Conservation (phyloP, 805 yeast genomes). For the Metschnikowia gruessii region DNA sequence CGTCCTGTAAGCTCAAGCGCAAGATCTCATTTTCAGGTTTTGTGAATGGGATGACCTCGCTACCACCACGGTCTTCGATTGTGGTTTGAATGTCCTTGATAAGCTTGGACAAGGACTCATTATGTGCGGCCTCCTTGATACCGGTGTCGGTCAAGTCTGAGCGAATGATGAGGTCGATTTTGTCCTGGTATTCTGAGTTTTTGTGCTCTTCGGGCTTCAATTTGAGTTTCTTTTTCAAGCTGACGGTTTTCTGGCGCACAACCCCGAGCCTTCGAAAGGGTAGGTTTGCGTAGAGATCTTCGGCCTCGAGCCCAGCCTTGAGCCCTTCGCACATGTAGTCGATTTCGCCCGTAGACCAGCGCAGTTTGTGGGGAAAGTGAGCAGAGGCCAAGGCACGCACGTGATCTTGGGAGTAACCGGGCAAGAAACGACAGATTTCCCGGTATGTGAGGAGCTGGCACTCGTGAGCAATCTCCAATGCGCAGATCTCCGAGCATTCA, state of each 20-base stretch:
- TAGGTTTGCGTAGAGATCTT: conserved; percentile 6
- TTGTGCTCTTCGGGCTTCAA: conserved; percentile 2
- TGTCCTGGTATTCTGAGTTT: conserved; percentile 10
- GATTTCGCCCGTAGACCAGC: conserved; percentile 14
- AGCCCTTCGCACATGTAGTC: conserved; percentile 11
- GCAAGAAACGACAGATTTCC: conserved; percentile 10
- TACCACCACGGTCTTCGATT: conserved; percentile 16
- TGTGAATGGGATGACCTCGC: conserved; percentile 21
- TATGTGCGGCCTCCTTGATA: conserved; percentile 18
- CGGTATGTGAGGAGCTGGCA: conserved; percentile 4
- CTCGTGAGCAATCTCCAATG: conserved; percentile 16
- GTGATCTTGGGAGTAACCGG: conserved; percentile 10
- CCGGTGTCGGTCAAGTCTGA: conserved; percentile 21
- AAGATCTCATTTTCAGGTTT: conserved; percentile 25
- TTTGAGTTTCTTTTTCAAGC: conserved; percentile 6
- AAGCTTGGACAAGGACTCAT: conserved; percentile 6
- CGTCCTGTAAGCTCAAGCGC: conserved; percentile 17
- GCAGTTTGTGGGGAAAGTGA: conserved; percentile 15
- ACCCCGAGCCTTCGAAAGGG: conserved; percentile 14
- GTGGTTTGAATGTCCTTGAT: conserved; percentile 13
- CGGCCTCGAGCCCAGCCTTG: conserved; percentile 6
- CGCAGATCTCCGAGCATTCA: conserved; percentile 12
- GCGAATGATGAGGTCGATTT: conserved; percentile 13
- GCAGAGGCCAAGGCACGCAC: conserved; percentile 9
- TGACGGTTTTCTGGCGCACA: conserved; percentile 8